phyloP scores from a whole-genome alignment of 2,329 filamentous ascomycete species.

The Aureobasidium sp. region DNA sequence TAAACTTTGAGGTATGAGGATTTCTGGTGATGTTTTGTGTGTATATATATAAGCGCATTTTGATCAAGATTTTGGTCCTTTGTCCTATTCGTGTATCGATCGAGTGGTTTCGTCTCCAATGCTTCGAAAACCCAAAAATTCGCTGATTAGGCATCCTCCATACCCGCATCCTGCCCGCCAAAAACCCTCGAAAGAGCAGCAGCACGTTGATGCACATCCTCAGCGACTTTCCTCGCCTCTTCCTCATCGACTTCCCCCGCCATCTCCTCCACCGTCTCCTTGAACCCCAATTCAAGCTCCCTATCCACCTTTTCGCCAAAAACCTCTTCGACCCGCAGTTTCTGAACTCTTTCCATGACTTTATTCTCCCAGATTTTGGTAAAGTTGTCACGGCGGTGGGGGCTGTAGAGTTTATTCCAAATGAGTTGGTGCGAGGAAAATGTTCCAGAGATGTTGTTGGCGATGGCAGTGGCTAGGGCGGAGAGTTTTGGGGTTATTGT shows the following conservation, averaged over 20 bases:
- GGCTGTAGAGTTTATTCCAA: neutral
- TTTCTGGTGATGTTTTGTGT: too few relatives aligned
- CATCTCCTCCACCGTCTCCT: neutral
- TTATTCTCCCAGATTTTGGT: neutral
- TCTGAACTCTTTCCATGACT: neutral
- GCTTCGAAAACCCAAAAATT: too few relatives aligned
- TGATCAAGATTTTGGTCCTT: neutral
- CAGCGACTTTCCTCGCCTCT: neutral
- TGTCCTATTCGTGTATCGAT: neutral
- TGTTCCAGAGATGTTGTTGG: neutral
- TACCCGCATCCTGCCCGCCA: neutral
- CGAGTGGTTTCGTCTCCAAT: too few relatives aligned
- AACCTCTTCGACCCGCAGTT: neutral
- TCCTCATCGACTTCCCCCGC: too few relatives aligned
- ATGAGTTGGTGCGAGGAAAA: neutral
- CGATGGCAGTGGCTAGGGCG: too few relatives aligned
- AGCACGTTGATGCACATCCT: neutral
- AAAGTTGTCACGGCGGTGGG: neutral
- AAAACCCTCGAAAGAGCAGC: neutral
- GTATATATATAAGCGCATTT: too few relatives aligned
- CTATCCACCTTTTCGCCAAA: too few relatives aligned
- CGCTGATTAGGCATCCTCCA: too few relatives aligned
- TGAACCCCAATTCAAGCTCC: neutral
- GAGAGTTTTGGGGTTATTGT: too few relatives aligned
- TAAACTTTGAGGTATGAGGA: slow-evolving; percentile 62